Evolutionary conservation across 2,329 filamentous ascomycete species (phyloP).

Genomic region (Sphaerulina populicola): DNA sequence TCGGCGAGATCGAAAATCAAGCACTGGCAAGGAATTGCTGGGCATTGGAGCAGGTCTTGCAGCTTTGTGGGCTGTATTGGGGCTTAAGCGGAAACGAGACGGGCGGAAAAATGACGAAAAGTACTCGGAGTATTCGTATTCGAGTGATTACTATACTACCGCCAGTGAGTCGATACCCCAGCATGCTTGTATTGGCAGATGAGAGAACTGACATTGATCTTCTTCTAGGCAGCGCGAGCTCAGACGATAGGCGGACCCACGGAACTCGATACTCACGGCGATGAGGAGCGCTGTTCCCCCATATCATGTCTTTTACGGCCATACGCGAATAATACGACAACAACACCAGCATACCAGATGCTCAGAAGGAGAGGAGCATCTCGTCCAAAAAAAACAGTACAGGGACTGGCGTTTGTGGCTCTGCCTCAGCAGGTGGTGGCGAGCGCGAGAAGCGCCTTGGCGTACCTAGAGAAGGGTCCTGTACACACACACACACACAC

Average conservation of each 20-base stretch:
- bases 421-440: background rate
- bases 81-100: slow-evolving; percentile 39
- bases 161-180: slow-evolving; percentile 36
- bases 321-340: background rate
- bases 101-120: slow-evolving; percentile 36
- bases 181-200: background rate
- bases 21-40: slow-evolving; percentile 28
- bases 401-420: background rate
- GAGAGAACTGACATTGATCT: slow-evolving; percentile 12
- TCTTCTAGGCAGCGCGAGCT: slow-evolving; percentile 21
- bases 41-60: slow-evolving; percentile 39
- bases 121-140: slow-evolving; percentile 35
- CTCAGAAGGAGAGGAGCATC: background rate
- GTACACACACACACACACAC: background rate
- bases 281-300: slow-evolving; percentile 5
- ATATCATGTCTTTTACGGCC: slow-evolving; percentile 1
- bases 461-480: background rate
- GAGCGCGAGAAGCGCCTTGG: background rate
- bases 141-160: slow-evolving; percentile 42
- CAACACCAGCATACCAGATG: background rate
- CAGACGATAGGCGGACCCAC: slow-evolving; percentile 21
- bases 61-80: slow-evolving; percentile 39
- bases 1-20: slow-evolving; percentile 33
- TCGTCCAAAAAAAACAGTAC: background rate
- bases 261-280: slow-evolving; percentile 16